These are phyloP conservation scores for Coemansia sp. DNA, from an alignment of 371 early-diverging fungal genomes.

Conservation along the genomic window DNA sequence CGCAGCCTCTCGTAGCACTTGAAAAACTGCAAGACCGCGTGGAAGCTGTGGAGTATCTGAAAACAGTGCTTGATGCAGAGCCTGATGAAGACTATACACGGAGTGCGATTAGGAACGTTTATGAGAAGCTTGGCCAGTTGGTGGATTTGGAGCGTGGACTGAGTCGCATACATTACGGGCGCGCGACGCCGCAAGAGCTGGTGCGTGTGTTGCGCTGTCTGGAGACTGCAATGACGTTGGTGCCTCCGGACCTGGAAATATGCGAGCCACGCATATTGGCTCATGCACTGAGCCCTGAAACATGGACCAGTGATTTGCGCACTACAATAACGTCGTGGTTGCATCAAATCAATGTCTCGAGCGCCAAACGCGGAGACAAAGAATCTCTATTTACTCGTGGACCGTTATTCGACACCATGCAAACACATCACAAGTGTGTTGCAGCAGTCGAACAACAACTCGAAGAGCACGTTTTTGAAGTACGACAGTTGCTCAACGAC, in stretches of 20 bases:
- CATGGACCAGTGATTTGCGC: conserved; percentile 18
- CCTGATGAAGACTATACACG: background rate
- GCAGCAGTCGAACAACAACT: conserved; percentile 57
- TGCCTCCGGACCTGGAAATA: conserved; percentile 12
- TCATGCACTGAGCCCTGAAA: conserved; percentile 21
- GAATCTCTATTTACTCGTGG: conserved; percentile 31
- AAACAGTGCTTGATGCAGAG: conserved; percentile 21
- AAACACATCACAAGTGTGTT: conserved; percentile 36
- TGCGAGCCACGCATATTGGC: conserved; percentile 24
- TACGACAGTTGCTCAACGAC: conserved; percentile 52
- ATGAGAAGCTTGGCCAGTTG: conserved; percentile 31
- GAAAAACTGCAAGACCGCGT: conserved; percentile 68
- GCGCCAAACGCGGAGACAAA: conserved; percentile 24
- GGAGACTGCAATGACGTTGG: conserved; percentile 13
- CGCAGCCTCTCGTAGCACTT: conserved; percentile 57
- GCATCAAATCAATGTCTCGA: conserved; percentile 15
- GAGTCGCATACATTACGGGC: conserved; percentile 66
- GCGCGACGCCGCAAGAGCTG: conserved; percentile 43
- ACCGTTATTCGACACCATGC: conserved; percentile 16
- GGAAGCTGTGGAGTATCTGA: conserved; percentile 67
- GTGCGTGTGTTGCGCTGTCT: conserved; percentile 37
- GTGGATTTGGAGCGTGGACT: conserved; percentile 77
- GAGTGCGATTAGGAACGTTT: conserved; percentile 30
- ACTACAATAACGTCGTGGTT: conserved; percentile 14
- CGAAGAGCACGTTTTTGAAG: conserved; percentile 51